Evolutionary conservation across 768 basidiomycete genomes (phyloP).

Genomic region (Rhodotorula paludigena): DNA sequence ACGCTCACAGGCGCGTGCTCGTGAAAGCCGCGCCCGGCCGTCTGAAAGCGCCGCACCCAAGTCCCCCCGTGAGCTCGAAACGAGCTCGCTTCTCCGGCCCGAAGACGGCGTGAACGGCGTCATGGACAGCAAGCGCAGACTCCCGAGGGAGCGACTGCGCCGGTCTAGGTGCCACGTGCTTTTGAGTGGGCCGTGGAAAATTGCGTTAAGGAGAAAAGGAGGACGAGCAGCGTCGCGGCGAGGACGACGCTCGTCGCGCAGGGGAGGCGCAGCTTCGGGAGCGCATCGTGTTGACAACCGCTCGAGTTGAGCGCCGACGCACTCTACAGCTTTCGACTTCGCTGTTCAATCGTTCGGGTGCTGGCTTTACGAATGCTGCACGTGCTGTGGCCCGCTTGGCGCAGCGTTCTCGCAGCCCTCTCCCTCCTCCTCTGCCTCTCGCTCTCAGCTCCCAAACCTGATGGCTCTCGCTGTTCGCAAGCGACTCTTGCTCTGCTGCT

Average conservation of each 20-base stretch:
- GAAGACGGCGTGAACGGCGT: conserved; percentile 24
- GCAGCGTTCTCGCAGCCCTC: too few relatives aligned
- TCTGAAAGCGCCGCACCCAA: conserved; percentile 34
- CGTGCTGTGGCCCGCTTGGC: too few relatives aligned
- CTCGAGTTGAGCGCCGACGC: too few relatives aligned
- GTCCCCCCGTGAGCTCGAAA: conserved; percentile 24
- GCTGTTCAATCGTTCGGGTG: too few relatives aligned
- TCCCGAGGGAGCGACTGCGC: background rate
- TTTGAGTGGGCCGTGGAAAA: conserved; percentile 14
- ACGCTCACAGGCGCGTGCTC: conserved; percentile 18
- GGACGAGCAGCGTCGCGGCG: background rate
- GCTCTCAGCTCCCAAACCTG: too few relatives aligned
- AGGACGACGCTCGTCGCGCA: background rate
- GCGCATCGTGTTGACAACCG: too few relatives aligned
- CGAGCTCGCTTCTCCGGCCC: conserved; percentile 15
- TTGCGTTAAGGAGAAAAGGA: conserved; percentile 7
- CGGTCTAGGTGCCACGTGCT: conserved; percentile 25
- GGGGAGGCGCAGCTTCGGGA: too few relatives aligned
- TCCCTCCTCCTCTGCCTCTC: too few relatives aligned
- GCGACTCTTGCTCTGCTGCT: too few relatives aligned
- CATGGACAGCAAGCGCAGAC: conserved; percentile 15
- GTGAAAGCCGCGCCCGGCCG: conserved; percentile 15
- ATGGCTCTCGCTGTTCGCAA: too few relatives aligned
- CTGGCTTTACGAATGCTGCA: too few relatives aligned
- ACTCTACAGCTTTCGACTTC: too few relatives aligned